A percentile compares a stretch with the other conserved stretches of the same genome.
Conservation (phyloP, 1,284 basidiomycete genomes). For the Austroboletus niveus region DNA sequence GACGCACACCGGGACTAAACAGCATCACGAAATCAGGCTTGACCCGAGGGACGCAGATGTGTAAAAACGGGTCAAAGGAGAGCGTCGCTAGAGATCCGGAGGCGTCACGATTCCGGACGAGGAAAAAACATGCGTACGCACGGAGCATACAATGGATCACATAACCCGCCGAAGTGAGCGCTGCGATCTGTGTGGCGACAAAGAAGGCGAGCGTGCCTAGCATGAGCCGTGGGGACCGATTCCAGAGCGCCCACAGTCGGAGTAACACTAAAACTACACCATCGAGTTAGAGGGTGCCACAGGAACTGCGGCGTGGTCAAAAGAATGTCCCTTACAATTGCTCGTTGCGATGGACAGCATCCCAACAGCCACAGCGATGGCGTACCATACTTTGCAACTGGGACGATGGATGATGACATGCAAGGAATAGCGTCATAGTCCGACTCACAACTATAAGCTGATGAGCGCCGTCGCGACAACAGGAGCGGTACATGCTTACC, state of each 20-base stretch:
- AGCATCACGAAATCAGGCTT: conserved; percentile 22
- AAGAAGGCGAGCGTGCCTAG: conserved; percentile 35
- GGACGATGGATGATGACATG: neutral
- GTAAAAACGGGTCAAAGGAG: conserved; percentile 4
- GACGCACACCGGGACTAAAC: conserved; percentile 35
- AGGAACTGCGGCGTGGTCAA: neutral
- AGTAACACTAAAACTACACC: conserved; percentile 37
- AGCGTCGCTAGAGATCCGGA: conserved; percentile 13
- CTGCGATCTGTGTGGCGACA: conserved; percentile 30
- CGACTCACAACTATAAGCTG: conserved; percentile 16
- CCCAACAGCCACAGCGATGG: conserved; percentile 32
- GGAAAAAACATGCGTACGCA: conserved; percentile 20
- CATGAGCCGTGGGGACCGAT: conserved; percentile 35
- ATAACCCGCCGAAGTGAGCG: conserved; percentile 28
- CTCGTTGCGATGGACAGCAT: conserved; percentile 37
- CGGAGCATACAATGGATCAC: conserved; percentile 32
- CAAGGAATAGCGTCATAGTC: neutral
- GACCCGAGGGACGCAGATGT: conserved; percentile 15
- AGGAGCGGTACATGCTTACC: conserved; percentile 10
- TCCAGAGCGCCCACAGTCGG: conserved; percentile 44
- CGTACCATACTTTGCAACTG: conserved; percentile 40
- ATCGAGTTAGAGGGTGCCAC: neutral
- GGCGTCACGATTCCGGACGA: neutral
- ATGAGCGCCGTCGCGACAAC: neutral
- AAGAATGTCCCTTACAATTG: conserved; percentile 34